Base-by-base conservation (phyloP, 2,329 filamentous ascomycete species). In the Colletotrichum neosansevieriae region DNA sequence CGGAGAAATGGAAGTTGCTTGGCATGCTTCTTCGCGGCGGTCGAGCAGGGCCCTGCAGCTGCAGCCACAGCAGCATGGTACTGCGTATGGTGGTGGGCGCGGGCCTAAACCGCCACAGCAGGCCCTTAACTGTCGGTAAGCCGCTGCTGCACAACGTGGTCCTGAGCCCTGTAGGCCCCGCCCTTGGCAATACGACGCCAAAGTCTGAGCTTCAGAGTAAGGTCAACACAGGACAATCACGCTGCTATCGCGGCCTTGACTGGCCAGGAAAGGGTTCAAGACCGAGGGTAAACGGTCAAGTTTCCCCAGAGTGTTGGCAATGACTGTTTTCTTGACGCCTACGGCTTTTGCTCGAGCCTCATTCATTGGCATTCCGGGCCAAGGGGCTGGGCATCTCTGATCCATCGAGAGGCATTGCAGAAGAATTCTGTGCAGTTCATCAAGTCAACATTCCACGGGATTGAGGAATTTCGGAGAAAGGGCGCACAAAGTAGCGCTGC, bases 1-100 rank as follows among this genome's bases (percentile, higher is more conserved):
- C 65, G 65, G 65, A 68, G 65, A 58, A 68, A 68, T 64, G 65
- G 65, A 68, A 68, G 53, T 21, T 64, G 51, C 51, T 58, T 53
- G 45, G 59, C 58, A 40, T 47, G 15, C 49, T 45, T 44, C 12
- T 58, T 56, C 45, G 15, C 44, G 19, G 36, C 10, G 17, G 42
- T 38, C 42, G 38, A 21, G 59, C 65, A 56, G 61, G 65, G 65
- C 29, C 61, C 53, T 64, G 54, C 53, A 29, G 58, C 42, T n/a
- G n/a, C n/a, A n/a, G n/a, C n/a, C n/a, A n/a, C n/a, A n/a, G n/a
- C 13, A 58, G 40, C 50, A n/a, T 21, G 17, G 40, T n/a, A n/a
- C n/a, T n/a, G n/a, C n/a, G n/a, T n/a, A n/a, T n/a, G n/a, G n/a
- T n/a, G n/a, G 21, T 21, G 21, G 2, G 21, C 21, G 21, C 21